Conservation (phyloP, 371 early-diverging fungal genomes). For the Lichtheimia corymbifera region DNA sequence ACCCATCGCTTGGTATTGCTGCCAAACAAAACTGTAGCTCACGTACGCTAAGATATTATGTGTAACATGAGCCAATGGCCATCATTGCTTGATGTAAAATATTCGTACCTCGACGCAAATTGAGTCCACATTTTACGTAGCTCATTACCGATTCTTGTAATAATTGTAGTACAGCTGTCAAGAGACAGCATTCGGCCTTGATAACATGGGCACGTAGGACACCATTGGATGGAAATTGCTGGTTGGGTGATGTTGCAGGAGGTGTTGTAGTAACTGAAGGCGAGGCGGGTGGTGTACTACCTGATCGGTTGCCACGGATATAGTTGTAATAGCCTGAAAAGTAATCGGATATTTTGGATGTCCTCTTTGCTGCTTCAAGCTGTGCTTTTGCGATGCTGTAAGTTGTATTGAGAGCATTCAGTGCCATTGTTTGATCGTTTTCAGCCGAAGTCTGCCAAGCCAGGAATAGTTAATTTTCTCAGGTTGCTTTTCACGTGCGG, state of each 20-base stretch:
- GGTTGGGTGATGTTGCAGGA: conserved; percentile 2
- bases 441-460: conserved; percentile 19
- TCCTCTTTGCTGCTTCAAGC: conserved; percentile 27
- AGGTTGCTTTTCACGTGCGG: background rate
- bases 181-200: conserved; percentile 59
- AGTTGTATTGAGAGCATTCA: conserved; percentile 20
- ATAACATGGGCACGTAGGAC: conserved; percentile 60
- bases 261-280: conserved; percentile 3
- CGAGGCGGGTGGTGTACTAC: conserved; percentile 1
- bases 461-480: background rate
- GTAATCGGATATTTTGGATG: conserved; percentile 28
- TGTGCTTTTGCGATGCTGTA: conserved; percentile 27
- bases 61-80: background rate
- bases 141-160: conserved; percentile 61
- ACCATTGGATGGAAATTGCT: conserved; percentile 44
- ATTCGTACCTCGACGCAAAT: conserved; percentile 30
- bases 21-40: conserved; percentile 48
- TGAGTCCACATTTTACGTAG: conserved; percentile 63
- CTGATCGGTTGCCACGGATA: conserved; percentile 9
- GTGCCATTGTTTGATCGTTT: conserved; percentile 21
- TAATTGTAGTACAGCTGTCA: conserved; percentile 58
- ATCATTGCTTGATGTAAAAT: background rate
- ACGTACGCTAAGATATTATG: conserved; percentile 29
- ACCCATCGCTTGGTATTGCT: conserved; percentile 49
- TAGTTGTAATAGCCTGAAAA: conserved; percentile 36